Conservation (phyloP, 2,329 filamentous ascomycete genomes). For the Sphaerostilbella broomeana region DNA sequence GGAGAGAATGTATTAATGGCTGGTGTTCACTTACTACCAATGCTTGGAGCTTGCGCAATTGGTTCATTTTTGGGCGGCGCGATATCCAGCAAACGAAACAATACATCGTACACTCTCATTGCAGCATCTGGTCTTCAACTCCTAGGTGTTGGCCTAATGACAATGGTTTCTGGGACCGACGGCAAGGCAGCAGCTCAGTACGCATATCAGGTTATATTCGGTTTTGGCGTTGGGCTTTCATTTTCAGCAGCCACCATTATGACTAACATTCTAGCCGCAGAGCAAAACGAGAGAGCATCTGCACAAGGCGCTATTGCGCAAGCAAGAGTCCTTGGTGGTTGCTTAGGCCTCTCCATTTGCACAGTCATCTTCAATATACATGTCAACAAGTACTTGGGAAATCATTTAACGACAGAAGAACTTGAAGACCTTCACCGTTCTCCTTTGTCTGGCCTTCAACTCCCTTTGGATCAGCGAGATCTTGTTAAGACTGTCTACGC, state of each 20-base stretch:
- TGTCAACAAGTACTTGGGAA: conserved; percentile 32
- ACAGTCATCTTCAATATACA: conserved; percentile 51
- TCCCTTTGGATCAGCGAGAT: conserved; percentile 27
- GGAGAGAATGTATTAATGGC: conserved; percentile 45
- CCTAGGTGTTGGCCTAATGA: conserved; percentile 45
- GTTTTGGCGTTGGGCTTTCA: conserved; percentile 52
- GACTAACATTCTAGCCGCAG: conserved; percentile 45
- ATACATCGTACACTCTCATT: conserved; percentile 46
- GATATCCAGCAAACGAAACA: conserved; percentile 47
- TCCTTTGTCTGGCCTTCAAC: conserved; percentile 32
- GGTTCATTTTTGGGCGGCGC: conserved; percentile 51
- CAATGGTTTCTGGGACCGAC: conserved; percentile 31
- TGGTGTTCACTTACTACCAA: conserved; percentile 51
- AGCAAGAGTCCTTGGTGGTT: conserved; percentile 53
- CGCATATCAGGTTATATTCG: conserved; percentile 50
- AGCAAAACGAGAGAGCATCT: conserved; percentile 45
- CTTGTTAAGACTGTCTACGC: conserved; percentile 38
- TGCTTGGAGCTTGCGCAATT: conserved; percentile 50
- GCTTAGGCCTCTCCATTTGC: conserved; percentile 51
- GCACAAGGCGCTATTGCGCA: conserved; percentile 56
- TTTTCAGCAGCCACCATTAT: conserved; percentile 53
- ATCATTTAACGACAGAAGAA: conserved; percentile 30
- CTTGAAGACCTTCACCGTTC: conserved; percentile 39
- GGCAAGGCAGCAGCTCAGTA: conserved; percentile 39
- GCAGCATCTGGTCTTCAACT: conserved; percentile 45